These are phyloP conservation scores for Podaxis carcinomalis DNA, from an alignment of 768 basidiomycete genomes.

Conservation along the genomic window DNA sequence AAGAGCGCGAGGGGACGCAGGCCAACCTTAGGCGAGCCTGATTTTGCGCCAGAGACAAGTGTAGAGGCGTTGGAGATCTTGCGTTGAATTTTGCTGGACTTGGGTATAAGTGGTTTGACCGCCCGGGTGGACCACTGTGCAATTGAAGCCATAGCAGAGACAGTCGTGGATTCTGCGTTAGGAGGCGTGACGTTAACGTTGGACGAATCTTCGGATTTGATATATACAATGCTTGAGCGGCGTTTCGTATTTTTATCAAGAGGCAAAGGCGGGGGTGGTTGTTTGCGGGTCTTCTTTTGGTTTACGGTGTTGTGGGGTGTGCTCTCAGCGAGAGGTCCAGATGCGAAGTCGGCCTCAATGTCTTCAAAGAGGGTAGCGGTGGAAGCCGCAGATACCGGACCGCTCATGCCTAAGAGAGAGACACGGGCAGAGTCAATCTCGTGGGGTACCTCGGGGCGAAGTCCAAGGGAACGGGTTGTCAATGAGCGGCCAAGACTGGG, in stretches of 20 bases:
- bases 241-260: constrained; percentile 21
- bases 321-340: constrained; percentile 55
- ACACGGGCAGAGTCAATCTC: constrained; percentile 46
- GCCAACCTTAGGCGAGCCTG: constrained; percentile 38
- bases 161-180: constrained; percentile 19
- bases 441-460: constrained; percentile 48
- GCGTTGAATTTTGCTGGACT: constrained; percentile 43
- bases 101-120: constrained; percentile 51
- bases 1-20: constrained; percentile 62
- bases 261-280: constrained; percentile 33
- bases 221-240: constrained; percentile 62
- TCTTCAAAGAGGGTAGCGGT: constrained; percentile 60
- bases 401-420: constrained; percentile 38
- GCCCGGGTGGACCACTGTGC: constrained; percentile 46
- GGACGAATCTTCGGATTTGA: constrained; percentile 49
- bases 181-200: constrained; percentile 18
- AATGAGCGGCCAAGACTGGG: constrained; percentile 28
- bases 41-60: constrained; percentile 25
- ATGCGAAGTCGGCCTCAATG: constrained; percentile 36
- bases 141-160: constrained; percentile 33
- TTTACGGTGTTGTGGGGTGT: constrained; percentile 53
- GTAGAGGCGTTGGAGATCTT: constrained; percentile 29
- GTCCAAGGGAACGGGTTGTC: constrained; percentile 42
- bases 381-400: constrained; percentile 54
- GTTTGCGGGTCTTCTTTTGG: constrained; percentile 26